Evolutionary conservation across 2,329 filamentous ascomycete genomes (phyloP).

Genomic region (Leptoxyphium fumago): DNA sequence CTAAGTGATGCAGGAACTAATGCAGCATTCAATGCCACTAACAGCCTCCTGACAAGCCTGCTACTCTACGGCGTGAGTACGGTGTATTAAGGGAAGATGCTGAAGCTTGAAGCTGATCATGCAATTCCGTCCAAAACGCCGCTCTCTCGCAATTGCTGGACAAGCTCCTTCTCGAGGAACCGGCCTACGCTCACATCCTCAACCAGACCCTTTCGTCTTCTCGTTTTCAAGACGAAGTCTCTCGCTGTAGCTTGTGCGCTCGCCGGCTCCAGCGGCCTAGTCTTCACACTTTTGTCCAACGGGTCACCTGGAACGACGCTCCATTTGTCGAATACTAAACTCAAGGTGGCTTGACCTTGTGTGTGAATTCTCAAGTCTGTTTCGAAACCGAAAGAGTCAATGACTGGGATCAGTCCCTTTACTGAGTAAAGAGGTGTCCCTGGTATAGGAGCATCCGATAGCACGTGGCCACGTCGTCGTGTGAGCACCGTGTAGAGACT

Average conservation of each 20-base stretch:
- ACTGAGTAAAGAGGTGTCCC: conserved; percentile 90
- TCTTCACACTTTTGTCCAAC: conserved; percentile 69
- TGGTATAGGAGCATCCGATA: conserved; percentile 85
- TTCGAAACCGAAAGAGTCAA: conserved; percentile 96
- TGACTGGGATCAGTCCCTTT: conserved; percentile 80
- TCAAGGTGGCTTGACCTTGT: conserved; percentile 79
- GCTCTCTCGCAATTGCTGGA: conserved; percentile 73
- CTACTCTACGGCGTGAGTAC: no score
- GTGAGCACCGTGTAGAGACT: conserved; percentile 86
- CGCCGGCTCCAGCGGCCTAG: conserved; percentile 76
- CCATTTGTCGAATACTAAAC: conserved; percentile 91
- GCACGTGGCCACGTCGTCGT: conserved; percentile 75
- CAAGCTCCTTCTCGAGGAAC: conserved; percentile 89
- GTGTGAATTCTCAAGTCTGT: conserved; percentile 94
- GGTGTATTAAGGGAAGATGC: neutral
- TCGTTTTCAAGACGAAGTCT: conserved; percentile 94
- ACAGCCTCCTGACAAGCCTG: no score
- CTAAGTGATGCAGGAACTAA: no score
- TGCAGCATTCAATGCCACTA: no score
- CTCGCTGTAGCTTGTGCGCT: conserved; percentile 76
- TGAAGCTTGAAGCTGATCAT: neutral
- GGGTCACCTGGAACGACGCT: conserved; percentile 91
- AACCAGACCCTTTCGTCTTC: conserved; percentile 79
- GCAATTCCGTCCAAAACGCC: conserved; percentile 56
- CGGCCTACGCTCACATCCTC: conserved; percentile 94